phyloP scores from a whole-genome alignment of 257 asterid genomes.

The Craterostigma plantagineum region DNA sequence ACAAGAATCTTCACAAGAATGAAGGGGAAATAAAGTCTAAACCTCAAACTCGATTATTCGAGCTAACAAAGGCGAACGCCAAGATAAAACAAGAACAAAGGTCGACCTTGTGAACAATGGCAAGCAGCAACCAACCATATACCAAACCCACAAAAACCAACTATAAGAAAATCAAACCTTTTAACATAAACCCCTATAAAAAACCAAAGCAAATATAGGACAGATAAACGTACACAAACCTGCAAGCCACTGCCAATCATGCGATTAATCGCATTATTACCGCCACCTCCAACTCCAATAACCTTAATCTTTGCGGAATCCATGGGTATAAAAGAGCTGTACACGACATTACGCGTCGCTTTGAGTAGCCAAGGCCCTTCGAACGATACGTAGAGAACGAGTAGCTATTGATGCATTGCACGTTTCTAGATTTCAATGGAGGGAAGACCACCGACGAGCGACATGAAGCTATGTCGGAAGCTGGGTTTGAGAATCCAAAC shows the following conservation, averaged over 20 bases:
- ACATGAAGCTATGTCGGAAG: conserved; percentile 35
- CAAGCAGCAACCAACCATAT: too few species aligned
- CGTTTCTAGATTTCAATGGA: conserved; percentile 12
- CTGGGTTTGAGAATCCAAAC: conserved; percentile 29
- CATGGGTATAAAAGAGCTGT: conserved; percentile 36
- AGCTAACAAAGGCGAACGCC: too few species aligned
- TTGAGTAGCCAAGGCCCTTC: conserved; percentile 14
- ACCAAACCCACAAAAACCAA: too few species aligned
- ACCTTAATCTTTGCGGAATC: conserved; percentile 93
- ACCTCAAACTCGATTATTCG: too few species aligned
- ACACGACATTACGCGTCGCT: conserved; percentile 25
- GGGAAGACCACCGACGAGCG: conserved; percentile 17
- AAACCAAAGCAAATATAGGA: too few species aligned
- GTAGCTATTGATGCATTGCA: conserved; percentile 12
- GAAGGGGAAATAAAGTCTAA: too few species aligned
- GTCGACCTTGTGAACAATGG: too few species aligned
- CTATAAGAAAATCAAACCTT: too few species aligned
- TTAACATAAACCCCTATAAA: too few species aligned
- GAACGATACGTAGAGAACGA: conserved; percentile 18
- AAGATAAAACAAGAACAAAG: too few species aligned
- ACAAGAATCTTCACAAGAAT: too few species aligned
- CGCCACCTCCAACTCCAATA: conserved; percentile 95
- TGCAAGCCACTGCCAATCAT: conserved; percentile 94
- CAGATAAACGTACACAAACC: conserved; percentile 11
- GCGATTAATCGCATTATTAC: conserved; percentile 94